Evolutionary conservation across 305 asterid species (phyloP), one percentile per base, ranked within the genome.

Genomic region (Fraxinus albicans): DNA sequence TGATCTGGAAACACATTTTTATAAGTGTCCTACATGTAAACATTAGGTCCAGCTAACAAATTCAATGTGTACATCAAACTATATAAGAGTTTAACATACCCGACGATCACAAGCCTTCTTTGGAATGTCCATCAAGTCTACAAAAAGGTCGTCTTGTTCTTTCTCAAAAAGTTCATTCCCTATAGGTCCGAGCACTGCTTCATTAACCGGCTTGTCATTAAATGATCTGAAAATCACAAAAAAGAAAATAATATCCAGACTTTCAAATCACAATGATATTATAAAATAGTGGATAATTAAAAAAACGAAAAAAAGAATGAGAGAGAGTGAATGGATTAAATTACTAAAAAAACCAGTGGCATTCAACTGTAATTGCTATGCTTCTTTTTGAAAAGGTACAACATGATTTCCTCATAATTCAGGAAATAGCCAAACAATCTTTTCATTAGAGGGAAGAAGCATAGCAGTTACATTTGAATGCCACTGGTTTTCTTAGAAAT

Each of bases 71-170:
- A 12, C 27, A 21, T 7, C 58, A 17, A 70, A 75, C 29, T 55
- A n/a, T 8, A 31, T 21, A 29, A 72, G 77, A 82, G n/a, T 42
- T 38, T 34, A 72, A 82, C 90, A 74, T 88, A 96, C 99, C 92
- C 95, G 88, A 2, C 98, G 97, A 81, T 96, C 98, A 79, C 98
- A 94, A 77, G 98, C 96, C 82, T 94, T 95, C 89, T 94, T 95
- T 33, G 99, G 99, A 79, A 96, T 92, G 80, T 96, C 97, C 79
- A 90, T 94, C 86, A 96, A 86, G 85, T 96, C 99, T 58, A 83
- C 84, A 31, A 94, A 91, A 35, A 96, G 94, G 84, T 96, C 98
- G 36, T 94, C 96, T 88, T 96, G 98, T 86, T 96, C 99, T 88
- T 89, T 94, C 87, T 96, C 98, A 79, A 94, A 94, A 29, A 96